A percentile compares a stretch with the other conserved stretches of the same genome.
Evolutionary conservation across 176 grass and related monocot species (phyloP).

Genomic region (Avena atlantica): DNA sequence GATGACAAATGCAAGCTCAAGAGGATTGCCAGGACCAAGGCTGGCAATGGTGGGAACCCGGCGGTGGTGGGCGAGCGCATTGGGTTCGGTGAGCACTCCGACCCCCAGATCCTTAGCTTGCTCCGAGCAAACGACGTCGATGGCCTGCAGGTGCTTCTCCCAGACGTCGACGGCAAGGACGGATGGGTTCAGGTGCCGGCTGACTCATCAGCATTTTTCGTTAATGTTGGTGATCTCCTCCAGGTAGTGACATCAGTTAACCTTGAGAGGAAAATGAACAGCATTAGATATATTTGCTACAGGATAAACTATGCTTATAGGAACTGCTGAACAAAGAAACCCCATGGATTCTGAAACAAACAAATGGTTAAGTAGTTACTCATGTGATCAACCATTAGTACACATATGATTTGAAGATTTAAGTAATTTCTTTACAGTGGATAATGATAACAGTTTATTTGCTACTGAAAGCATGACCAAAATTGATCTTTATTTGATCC

Average conservation of each 20-base stretch:
- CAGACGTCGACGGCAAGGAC: neutral
- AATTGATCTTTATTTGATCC: neutral
- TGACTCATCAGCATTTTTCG: slow-evolving; percentile 76
- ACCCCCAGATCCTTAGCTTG: slow-evolving; percentile 88
- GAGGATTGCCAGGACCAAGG: slow-evolving; percentile 34
- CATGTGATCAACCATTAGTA: slow-evolving; percentile 6
- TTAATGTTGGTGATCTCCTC: slow-evolving; percentile 86
- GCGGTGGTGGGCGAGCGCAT: slow-evolving; percentile 37
- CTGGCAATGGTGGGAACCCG: slow-evolving; percentile 19
- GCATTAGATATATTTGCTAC: slow-evolving; percentile 20
- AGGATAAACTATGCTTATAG: slow-evolving; percentile 9
- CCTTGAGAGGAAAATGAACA: slow-evolving; percentile 27
- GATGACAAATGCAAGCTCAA: slow-evolving; percentile 55
- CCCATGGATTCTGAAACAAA: neutral
- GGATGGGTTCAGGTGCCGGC: slow-evolving; percentile 78
- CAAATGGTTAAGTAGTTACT: neutral
- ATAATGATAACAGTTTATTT: slow-evolving; percentile 13
- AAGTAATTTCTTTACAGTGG: neutral
- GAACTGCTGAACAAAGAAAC: slow-evolving; percentile 9
- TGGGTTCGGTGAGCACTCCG: slow-evolving; percentile 94
- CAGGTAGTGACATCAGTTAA: slow-evolving; percentile 57
- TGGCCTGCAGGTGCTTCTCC: slow-evolving; percentile 71
- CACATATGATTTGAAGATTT: neutral
- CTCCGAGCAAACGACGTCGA: slow-evolving; percentile 86
- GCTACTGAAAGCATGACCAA: neutral